These are phyloP conservation scores for Rhodotorula paludigena DNA, from an alignment of 768 basidiomycete species.

Conservation along the genomic window DNA sequence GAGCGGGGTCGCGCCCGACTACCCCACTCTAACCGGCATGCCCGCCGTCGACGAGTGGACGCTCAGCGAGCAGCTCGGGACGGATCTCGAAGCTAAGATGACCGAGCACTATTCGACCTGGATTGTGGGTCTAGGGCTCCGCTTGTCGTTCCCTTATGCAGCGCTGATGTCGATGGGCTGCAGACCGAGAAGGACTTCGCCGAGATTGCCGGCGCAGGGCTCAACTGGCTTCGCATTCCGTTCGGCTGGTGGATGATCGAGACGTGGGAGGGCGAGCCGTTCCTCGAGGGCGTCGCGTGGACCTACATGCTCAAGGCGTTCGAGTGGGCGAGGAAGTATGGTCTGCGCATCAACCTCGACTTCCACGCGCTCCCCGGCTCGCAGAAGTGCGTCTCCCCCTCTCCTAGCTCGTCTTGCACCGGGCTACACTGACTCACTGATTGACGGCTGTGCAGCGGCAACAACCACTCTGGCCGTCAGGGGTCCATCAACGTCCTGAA, in stretches of 20 bases:
- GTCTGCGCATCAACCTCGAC: slow-evolving; percentile 87
- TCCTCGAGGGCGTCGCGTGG: slow-evolving; percentile 75
- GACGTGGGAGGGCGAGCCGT: slow-evolving; percentile 69
- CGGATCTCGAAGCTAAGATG: slow-evolving; percentile 63
- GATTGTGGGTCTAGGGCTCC: slow-evolving; percentile 58
- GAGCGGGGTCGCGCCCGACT: slow-evolving; percentile 37
- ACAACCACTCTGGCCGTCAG: slow-evolving; percentile 87
- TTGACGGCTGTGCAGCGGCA: slow-evolving; percentile 55
- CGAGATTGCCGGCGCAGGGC: slow-evolving; percentile 82
- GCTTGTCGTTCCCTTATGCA: too few species aligned
- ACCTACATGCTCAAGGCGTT: slow-evolving; percentile 85
- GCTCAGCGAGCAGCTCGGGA: slow-evolving; percentile 62
- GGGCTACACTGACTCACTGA: neutral
- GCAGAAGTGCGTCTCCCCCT: slow-evolving; percentile 48
- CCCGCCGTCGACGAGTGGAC: slow-evolving; percentile 74
- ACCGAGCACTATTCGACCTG: slow-evolving; percentile 90
- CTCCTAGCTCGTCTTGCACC: neutral
- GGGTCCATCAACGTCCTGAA: slow-evolving; percentile 73
- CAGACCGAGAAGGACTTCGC: slow-evolving; percentile 95
- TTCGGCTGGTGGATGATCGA: slow-evolving; percentile 92
- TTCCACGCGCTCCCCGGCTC: slow-evolving; percentile 73
- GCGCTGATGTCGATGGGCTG: neutral
- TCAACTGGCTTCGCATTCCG: slow-evolving; percentile 89
- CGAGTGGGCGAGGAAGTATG: slow-evolving; percentile 93
- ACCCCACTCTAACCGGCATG: slow-evolving; percentile 52